phyloP scores from a whole-genome alignment of 208 protist species.

The Leishmania arabica region DNA sequence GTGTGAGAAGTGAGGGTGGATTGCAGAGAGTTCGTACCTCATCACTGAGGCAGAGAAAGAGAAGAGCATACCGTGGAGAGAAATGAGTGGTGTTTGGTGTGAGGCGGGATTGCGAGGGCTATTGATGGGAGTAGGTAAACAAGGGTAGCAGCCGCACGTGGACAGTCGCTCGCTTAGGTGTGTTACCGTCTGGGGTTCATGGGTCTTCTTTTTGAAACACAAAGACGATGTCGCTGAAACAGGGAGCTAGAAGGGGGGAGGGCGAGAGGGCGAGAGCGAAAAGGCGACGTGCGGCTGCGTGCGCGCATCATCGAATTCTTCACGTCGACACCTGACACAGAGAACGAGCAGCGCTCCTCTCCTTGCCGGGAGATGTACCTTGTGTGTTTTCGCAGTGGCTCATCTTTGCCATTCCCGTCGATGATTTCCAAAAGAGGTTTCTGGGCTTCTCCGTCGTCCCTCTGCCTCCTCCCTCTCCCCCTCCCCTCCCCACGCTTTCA shows the following conservation, averaged over 20 bases:
- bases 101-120: background rate
- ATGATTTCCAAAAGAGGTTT: background rate
- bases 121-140: background rate
- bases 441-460: background rate
- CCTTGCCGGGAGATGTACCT: background rate
- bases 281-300: background rate
- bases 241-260: background rate
- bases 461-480: background rate
- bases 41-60: background rate
- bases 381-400: background rate
- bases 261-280: background rate
- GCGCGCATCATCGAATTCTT: background rate
- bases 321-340: background rate
- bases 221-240: background rate
- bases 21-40: background rate
- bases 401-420: background rate
- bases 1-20: background rate
- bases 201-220: background rate
- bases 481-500: too few species aligned
- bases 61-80: background rate
- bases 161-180: background rate
- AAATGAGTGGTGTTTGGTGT: background rate
- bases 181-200: background rate
- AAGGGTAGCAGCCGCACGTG: background rate
- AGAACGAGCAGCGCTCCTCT: background rate